Conservation (phyloP, 768 basidiomycete species). For the Calocera viscosa region DNA sequence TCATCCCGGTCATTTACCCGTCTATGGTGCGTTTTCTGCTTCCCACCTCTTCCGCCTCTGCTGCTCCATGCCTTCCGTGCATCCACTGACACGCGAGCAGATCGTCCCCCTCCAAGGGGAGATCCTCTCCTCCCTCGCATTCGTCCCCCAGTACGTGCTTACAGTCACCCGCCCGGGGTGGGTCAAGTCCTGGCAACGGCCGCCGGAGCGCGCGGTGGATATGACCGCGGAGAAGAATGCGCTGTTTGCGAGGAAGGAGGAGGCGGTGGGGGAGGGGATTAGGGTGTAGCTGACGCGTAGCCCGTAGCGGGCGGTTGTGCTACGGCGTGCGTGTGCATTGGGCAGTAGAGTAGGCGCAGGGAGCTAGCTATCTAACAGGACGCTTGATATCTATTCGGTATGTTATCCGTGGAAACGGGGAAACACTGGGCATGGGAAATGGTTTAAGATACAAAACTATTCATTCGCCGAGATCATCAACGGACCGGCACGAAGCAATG, state of each 20-base stretch:
- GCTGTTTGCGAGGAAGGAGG: neutral
- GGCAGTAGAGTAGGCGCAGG: no score
- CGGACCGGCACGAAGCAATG: no score
- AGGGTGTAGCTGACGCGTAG: no score
- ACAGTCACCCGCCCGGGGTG: constrained; percentile 67
- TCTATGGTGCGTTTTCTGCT: constrained; percentile 47
- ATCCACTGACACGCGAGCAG: constrained; percentile 29
- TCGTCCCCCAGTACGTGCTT: constrained; percentile 65
- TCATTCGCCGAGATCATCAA: no score
- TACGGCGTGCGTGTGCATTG: no score
- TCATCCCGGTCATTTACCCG: constrained; percentile 81
- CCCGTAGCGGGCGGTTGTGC: no score
- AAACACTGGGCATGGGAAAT: no score
- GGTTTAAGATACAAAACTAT: no score
- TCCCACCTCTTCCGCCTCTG: neutral
- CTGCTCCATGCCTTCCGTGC: neutral
- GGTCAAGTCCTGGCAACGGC: constrained; percentile 60
- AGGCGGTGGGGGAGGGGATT: neutral
- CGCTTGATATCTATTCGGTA: no score
- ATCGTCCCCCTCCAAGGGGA: constrained; percentile 73
- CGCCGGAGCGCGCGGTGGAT: constrained; percentile 13
- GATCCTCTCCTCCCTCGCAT: constrained; percentile 57
- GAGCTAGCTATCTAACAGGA: no score
- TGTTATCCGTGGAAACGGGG: no score
- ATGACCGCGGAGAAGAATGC: neutral